phyloP scores from a whole-genome alignment of 495 filamentous ascomycete genomes.

The Aspergillus indologenus region DNA sequence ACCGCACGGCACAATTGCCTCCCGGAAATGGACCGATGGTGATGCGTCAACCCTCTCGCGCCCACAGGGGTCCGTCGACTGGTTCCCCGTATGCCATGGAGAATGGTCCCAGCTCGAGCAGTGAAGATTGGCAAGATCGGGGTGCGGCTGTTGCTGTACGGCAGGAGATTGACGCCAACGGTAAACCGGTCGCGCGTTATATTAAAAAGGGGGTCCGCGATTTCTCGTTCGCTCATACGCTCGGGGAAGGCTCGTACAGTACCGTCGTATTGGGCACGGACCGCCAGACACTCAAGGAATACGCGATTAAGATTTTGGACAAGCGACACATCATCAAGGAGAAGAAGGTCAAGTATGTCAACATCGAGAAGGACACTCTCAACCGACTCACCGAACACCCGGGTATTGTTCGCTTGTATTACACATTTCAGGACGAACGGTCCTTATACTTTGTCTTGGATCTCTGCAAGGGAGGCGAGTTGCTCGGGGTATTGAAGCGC shows the following conservation, averaged over 20 bases:
- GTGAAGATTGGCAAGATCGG: slow-evolving; percentile 93
- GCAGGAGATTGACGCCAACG: slow-evolving; percentile 78
- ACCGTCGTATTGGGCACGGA: slow-evolving; percentile 95
- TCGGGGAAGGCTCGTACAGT: slow-evolving; percentile 98
- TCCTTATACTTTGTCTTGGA: slow-evolving; percentile 97
- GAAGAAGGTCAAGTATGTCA: slow-evolving; percentile 99
- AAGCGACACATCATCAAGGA: slow-evolving; percentile 99
- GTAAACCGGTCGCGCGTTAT: slow-evolving; percentile 72
- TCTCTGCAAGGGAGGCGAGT: slow-evolving; percentile 86
- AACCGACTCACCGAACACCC: slow-evolving; percentile 96
- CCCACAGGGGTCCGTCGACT: slow-evolving; percentile 47
- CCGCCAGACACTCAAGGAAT: slow-evolving; percentile 91
- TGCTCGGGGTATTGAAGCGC: slow-evolving; percentile 88
- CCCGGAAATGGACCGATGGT: slow-evolving; percentile 53
- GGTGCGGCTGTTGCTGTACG: slow-evolving; percentile 78
- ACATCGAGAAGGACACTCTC: slow-evolving; percentile 97
- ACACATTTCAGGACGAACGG: slow-evolving; percentile 96
- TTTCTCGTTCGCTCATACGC: slow-evolving; percentile 86
- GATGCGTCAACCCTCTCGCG: slow-evolving; percentile 46
- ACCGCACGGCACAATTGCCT: slow-evolving; percentile 55
- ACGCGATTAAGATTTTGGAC: slow-evolving; percentile 97
- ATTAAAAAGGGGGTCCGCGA: slow-evolving; percentile 98
- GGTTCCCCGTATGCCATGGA: slow-evolving; percentile 59
- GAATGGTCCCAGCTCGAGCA: slow-evolving; percentile 63
- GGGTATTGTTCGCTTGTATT: slow-evolving; percentile 94